Percentiles rank a stretch among this genome's conserved stretches.
phyloP scores from a whole-genome alignment of 2,329 filamentous ascomycete species.

The Stachybotrys elegans region DNA sequence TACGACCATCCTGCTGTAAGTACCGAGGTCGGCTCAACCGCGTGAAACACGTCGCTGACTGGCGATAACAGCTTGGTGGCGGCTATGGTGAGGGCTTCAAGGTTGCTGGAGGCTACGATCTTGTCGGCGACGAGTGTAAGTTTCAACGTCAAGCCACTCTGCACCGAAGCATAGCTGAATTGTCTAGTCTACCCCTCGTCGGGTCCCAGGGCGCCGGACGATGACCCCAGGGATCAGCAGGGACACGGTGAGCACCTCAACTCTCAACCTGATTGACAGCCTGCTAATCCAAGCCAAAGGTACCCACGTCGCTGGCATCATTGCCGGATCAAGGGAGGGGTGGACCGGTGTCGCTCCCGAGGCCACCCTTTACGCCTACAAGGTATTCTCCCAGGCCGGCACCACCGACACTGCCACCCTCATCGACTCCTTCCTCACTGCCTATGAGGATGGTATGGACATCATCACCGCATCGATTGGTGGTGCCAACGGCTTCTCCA shows the following conservation, averaged over 20 bases:
- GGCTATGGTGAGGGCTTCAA: constrained; percentile 17
- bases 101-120: constrained; percentile 17
- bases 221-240: constrained; percentile 19
- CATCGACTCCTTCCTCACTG: constrained; percentile 28
- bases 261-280: neutral
- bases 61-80: constrained; percentile 12
- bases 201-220: constrained; percentile 12
- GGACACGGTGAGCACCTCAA: constrained; percentile 17
- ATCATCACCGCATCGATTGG: constrained; percentile 29
- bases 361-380: constrained; percentile 21
- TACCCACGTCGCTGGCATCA: constrained; percentile 25
- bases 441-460: constrained; percentile 29
- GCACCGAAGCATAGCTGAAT: neutral
- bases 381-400: constrained; percentile 15
- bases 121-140: constrained; percentile 12
- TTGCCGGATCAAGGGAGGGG: constrained; percentile 16
- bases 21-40: neutral
- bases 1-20: constrained; percentile 15
- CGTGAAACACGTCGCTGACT: neutral
- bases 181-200: neutral
- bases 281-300: neutral
- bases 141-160: no score
- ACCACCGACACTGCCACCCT: constrained; percentile 10
- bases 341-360: constrained; percentile 21
- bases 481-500: constrained; percentile 18